These are phyloP conservation scores for Rhodotorula babjevae DNA, from an alignment of 768 basidiomycete genomes.

Conservation along the genomic window DNA sequence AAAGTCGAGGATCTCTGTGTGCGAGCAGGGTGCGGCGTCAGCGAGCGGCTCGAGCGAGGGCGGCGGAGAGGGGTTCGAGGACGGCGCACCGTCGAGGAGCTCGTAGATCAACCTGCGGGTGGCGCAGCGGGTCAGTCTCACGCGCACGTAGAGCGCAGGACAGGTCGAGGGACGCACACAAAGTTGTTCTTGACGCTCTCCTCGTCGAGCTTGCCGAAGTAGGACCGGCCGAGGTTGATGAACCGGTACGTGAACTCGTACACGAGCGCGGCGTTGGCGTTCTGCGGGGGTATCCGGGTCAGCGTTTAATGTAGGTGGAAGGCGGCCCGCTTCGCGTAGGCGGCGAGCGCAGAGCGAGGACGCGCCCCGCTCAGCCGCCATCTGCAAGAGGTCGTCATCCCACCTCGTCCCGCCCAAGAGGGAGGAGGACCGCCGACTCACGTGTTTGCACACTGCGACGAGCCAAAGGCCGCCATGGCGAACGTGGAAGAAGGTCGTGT, in stretches of 20 bases:
- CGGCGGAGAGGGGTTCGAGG: no score
- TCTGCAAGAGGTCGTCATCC: no score
- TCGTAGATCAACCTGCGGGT: slow-evolving; percentile 71
- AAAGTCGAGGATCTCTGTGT: slow-evolving; percentile 92
- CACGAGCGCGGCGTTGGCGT: slow-evolving; percentile 93
- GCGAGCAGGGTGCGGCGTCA: neutral
- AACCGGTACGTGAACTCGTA: slow-evolving; percentile 98
- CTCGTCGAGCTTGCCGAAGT: slow-evolving; percentile 98
- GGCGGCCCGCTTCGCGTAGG: no score
- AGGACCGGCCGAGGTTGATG: slow-evolving; percentile 85
- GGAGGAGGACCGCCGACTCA: slow-evolving; percentile 2
- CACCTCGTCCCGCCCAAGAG: no score
- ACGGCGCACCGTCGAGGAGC: slow-evolving; percentile 76
- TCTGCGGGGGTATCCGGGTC: slow-evolving; percentile 45
- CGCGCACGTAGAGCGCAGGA: no score
- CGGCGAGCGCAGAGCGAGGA: no score
- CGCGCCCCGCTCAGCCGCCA: no score
- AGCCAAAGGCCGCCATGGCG: slow-evolving; percentile 91
- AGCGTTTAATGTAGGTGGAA: no score
- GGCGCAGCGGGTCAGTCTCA: neutral
- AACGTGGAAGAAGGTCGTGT: slow-evolving; percentile 98
- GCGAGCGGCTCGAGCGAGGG: no score
- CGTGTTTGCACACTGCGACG: slow-evolving; percentile 45
- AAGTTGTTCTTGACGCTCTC: slow-evolving; percentile 99
- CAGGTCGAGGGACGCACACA: slow-evolving; percentile 49